These are phyloP conservation scores for Rubia peregrina DNA, from an alignment of 305 asterid genomes.

Conservation along the genomic window DNA sequence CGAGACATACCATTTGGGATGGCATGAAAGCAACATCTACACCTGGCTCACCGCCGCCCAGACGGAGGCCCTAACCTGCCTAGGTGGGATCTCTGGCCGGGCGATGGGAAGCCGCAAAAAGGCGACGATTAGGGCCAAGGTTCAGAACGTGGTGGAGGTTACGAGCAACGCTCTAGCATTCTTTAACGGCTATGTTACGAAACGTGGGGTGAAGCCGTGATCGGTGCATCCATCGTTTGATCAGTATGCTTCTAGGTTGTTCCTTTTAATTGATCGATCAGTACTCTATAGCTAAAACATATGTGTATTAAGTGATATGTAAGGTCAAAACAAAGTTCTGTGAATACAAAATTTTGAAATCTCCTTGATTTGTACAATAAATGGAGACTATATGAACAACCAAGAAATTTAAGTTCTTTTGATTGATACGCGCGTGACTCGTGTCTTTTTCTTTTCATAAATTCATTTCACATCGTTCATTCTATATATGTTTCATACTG, in stretches of 20 bases:
- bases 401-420: background rate
- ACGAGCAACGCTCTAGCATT: constrained; percentile 32
- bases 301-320: background rate
- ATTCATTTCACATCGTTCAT: too few relatives aligned
- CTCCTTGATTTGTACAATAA: constrained; percentile 13
- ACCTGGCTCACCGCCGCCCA: constrained; percentile 30
- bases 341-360: constrained; percentile 21
- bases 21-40: constrained; percentile 28
- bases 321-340: constrained; percentile 7
- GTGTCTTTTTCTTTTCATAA: background rate
- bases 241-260: background rate
- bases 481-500: too few relatives aligned
- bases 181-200: constrained; percentile 23
- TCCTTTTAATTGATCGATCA: background rate
- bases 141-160: constrained; percentile 24
- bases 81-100: constrained; percentile 26
- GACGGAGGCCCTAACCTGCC: constrained; percentile 24
- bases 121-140: constrained; percentile 24
- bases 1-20: constrained; percentile 14
- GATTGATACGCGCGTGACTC: background rate
- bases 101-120: constrained; percentile 19
- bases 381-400: background rate
- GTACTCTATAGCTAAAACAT: background rate
- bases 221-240: background rate
- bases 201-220: background rate